Percentiles rank a stretch among this genome's conserved stretches.
phyloP scores from a whole-genome alignment of 179 eudicot species.

The Carnegiea gigantea region DNA sequence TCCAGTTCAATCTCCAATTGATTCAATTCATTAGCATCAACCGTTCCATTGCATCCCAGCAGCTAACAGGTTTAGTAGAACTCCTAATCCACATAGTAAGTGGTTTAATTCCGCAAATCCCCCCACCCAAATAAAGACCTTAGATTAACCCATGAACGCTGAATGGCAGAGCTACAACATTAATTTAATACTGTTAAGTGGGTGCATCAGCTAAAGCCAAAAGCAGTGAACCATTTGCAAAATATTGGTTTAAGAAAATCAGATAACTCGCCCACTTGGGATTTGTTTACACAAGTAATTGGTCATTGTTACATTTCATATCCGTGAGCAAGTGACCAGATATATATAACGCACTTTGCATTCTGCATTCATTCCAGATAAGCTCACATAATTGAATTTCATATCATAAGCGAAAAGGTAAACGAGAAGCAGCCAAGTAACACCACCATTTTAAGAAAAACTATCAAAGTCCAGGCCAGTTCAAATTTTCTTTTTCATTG shows the following conservation, averaged over 20 bases:
- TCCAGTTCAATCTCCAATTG: background rate
- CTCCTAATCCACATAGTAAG: background rate
- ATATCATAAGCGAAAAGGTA: background rate
- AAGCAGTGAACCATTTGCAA: constrained; percentile 1
- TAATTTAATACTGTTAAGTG: background rate
- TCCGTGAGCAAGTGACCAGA: constrained; percentile 16
- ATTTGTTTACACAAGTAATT: constrained; percentile 6
- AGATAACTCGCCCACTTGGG: constrained; percentile 12
- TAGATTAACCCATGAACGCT: background rate
- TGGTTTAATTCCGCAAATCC: background rate
- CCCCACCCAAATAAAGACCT: too few species aligned
- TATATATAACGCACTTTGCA: constrained; percentile 3
- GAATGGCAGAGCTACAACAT: background rate
- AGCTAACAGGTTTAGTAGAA: background rate
- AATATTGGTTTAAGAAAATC: background rate
- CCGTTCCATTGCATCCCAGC: background rate
- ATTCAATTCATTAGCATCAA: background rate
- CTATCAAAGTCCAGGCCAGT: constrained; percentile 2
- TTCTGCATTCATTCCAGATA: constrained; percentile 6
- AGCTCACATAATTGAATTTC: background rate
- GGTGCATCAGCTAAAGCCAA: constrained; percentile 17
- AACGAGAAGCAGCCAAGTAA: background rate
- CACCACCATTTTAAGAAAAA: background rate
- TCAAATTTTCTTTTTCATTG: background rate
- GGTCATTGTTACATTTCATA: background rate